phyloP scores from a whole-genome alignment of 2,329 filamentous ascomycete genomes.

The Cladophialophora exuberans region DNA sequence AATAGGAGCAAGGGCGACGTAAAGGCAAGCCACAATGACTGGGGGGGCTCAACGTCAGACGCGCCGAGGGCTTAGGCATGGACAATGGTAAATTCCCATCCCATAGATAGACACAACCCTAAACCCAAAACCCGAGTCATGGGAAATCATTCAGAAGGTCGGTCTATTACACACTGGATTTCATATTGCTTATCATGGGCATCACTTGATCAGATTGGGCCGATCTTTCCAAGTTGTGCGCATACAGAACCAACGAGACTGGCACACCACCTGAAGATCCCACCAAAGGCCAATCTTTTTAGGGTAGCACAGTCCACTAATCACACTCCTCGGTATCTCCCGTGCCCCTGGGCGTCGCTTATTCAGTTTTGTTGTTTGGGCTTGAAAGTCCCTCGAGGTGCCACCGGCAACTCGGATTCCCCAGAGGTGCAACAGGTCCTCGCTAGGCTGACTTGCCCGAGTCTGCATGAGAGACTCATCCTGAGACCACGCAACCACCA shows the following conservation, averaged over 20 bases:
- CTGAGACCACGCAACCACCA: constrained; percentile 1
- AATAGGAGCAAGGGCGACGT: neutral
- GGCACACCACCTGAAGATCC: too few species aligned
- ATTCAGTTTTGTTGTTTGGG: neutral
- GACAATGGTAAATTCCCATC: constrained; percentile 9
- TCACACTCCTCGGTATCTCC: neutral
- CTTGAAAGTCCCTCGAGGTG: neutral
- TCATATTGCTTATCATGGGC: neutral
- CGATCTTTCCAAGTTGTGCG: neutral
- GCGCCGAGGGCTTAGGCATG: neutral
- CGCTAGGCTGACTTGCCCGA: neutral
- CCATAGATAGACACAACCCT: too few species aligned
- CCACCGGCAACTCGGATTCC: neutral
- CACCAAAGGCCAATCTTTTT: neutral
- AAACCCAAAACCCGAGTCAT: neutral
- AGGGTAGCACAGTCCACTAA: neutral
- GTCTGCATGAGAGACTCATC: too few species aligned
- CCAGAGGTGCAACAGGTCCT: neutral
- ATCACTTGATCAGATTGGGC: neutral
- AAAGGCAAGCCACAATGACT: neutral
- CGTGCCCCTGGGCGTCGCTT: neutral
- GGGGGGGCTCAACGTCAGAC: too few species aligned
- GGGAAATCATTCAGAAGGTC: neutral
- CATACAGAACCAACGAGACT: neutral
- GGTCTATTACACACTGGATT: neutral